Conservation (phyloP, 139 green algal species). For the Coelastrella sp. region DNA sequence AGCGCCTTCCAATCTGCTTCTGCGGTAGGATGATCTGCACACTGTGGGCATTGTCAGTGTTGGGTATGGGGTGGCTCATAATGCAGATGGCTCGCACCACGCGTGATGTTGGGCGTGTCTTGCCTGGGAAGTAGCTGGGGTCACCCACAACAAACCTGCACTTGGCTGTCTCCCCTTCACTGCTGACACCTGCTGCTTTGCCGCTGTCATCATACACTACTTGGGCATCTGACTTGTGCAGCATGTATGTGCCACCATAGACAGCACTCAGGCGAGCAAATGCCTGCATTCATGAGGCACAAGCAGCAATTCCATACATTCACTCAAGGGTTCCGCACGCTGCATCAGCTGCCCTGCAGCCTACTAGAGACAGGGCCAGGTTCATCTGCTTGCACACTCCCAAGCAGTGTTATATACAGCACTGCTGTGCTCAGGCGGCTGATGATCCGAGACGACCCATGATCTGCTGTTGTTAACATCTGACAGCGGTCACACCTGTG, state of each 20-base stretch:
- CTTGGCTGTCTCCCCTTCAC: slow-evolving; percentile 87
- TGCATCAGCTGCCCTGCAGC: no score
- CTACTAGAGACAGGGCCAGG: no score
- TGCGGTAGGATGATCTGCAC: slow-evolving; percentile 98
- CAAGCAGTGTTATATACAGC: no score
- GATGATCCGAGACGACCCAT: neutral
- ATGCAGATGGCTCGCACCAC: slow-evolving; percentile 97
- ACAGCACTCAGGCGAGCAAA: slow-evolving; percentile 97
- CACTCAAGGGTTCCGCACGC: no score
- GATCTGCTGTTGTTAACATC: neutral
- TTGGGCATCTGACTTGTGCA: slow-evolving; percentile 88
- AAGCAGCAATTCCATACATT: no score
- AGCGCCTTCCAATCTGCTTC: slow-evolving; percentile 90
- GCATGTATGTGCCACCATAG: slow-evolving; percentile 99
- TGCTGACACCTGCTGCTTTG: slow-evolving; percentile 86
- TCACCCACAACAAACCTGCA: slow-evolving; percentile 96
- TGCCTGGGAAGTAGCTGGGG: slow-evolving; percentile 85
- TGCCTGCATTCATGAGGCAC: no score
- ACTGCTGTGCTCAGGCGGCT: neutral
- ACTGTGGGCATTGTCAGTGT: slow-evolving; percentile 89
- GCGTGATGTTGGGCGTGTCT: slow-evolving; percentile 62
- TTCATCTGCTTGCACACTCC: no score
- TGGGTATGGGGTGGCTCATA: slow-evolving; percentile 95
- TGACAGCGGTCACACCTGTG: slow-evolving; percentile 73
- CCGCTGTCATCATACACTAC: slow-evolving; percentile 88